A percentile compares a stretch with the other conserved stretches of the same genome.
Conservation (phyloP, 2,329 filamentous ascomycete species). For the Neoascochyta sp. region DNA sequence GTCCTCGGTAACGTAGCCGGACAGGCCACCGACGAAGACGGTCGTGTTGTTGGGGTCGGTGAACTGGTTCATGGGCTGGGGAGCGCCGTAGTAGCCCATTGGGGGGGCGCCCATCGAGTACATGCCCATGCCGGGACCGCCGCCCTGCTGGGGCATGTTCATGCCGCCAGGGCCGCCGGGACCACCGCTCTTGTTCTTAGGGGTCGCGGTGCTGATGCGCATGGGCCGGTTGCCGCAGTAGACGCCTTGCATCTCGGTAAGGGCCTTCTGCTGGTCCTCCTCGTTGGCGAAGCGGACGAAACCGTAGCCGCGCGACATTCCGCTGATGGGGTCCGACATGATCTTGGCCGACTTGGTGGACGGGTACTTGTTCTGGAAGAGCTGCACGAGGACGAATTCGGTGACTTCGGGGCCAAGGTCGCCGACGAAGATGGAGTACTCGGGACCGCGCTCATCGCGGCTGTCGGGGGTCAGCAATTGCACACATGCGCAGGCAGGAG, state of each 20-base stretch:
- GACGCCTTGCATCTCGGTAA: constrained; percentile 98
- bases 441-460: constrained; percentile 91
- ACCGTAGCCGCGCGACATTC: constrained; percentile 95
- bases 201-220: constrained; percentile 96
- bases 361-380: constrained; percentile 94
- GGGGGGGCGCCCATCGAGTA: constrained; percentile 68
- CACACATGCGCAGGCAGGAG: background rate
- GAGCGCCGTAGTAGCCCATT: constrained; percentile 61
- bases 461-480: constrained; percentile 26
- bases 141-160: constrained; percentile 47
- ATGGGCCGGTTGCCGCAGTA: constrained; percentile 98
- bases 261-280: constrained; percentile 89
- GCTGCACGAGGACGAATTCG: constrained; percentile 93
- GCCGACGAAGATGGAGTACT: constrained; percentile 96
- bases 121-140: constrained; percentile 52
- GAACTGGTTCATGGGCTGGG: constrained; percentile 97
- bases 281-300: constrained; percentile 97
- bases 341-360: constrained; percentile 99
- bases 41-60: constrained; percentile 99
- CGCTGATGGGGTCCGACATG: constrained; percentile 98
- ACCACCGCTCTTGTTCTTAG: constrained; percentile 75
- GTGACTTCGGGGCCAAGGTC: constrained; percentile 98
- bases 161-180: constrained; percentile 53
- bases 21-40: constrained; percentile 94
- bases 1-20: constrained; percentile 97